Evolutionary conservation across 768 basidiomycete species (phyloP), one percentile per base, ranked within the genome.

Genomic region (Neoboletus brunneissimus): DNA sequence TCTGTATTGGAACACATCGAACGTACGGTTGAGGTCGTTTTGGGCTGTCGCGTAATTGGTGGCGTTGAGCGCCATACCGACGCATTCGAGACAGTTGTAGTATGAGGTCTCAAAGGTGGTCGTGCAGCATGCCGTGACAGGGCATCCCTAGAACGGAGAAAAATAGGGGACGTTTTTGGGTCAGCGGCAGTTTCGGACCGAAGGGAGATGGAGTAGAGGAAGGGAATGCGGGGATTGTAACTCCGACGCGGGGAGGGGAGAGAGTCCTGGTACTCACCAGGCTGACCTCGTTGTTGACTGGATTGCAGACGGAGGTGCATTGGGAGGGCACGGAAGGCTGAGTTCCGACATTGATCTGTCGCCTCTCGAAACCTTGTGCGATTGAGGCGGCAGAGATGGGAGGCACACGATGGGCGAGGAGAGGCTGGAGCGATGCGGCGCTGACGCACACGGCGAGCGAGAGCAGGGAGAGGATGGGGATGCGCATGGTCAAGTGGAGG

Each of bases 71-170:
- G 69, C 66, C 2, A 52, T 27, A 12, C 71, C 76, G 25, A 75
- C 64, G 54, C 81, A 82, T 4, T 64, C 35, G 58, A 79, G 65
- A 56, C 81, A 82, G 45, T 73, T 65, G 65, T 72, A 79, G 61
- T 76, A 79, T 5, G 58, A 52, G 0, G 60, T 67, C 55, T 77
- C 73, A 54, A 80, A 82, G 6, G 56, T 60, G 12, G 66, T 54
- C 6, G 74, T 67, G 62, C 81, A 82, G 53, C 80, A 82, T 22
- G 59, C 55, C 1, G 62, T 62, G 42, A 55, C 41, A 5, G 70
- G 69, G 22, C 69, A 73, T 53, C 65, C 69, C 70, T 73, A n/a
- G 22, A 18, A 9, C 16, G 27, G 2, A 34, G 12, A 25, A 15
- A 25, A 2, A 27, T 27, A 27, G 27, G 27, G n/a, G 15, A 2